Evolutionary conservation across 805 yeast genomes (phyloP).

Genomic region (Ogataea siamensis): DNA sequence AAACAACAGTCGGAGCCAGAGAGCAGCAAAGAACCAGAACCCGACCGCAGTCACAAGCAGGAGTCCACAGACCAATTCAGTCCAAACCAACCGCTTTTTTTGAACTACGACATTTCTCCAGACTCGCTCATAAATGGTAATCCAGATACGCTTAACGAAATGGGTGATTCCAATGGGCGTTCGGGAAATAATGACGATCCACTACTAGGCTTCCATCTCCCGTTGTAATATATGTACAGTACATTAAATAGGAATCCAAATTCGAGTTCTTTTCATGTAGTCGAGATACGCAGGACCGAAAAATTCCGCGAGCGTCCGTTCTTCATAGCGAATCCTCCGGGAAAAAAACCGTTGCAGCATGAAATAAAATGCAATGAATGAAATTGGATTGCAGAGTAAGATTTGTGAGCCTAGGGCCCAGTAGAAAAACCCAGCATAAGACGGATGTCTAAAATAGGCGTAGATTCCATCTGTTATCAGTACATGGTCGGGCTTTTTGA

Average conservation of each 20-base stretch:
- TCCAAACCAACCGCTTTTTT: not conserved
- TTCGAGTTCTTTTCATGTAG: conserved; percentile 49
- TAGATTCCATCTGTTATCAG: conserved; percentile 79
- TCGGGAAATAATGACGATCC: conserved; percentile 3
- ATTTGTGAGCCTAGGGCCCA: conserved; percentile 92
- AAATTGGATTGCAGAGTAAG: conserved; percentile 61
- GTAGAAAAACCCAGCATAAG: conserved; percentile 86
- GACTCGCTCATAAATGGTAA: not conserved
- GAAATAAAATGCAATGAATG: conserved; percentile 50
- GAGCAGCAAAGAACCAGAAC: too few species aligned
- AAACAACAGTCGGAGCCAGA: too few species aligned
- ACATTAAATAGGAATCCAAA: conserved; percentile 57
- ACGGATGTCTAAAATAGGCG: conserved; percentile 72
- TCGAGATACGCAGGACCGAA: conserved; percentile 64
- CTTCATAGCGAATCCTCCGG: conserved; percentile 70
- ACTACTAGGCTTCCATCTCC: conserved; percentile 17
- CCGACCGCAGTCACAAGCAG: too few species aligned
- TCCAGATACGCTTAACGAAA: not conserved
- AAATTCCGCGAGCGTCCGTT: conserved; percentile 56
- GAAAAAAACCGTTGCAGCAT: conserved; percentile 69
- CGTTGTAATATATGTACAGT: conserved; percentile 9
- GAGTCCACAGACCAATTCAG: not conserved
- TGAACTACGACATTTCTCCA: not conserved
- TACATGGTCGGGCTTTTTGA: conserved; percentile 52
- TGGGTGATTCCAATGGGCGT: not conserved